Evolutionary conservation across 2,329 filamentous ascomycete genomes (phyloP).

Genomic region (Dactylellina drechsleri): DNA sequence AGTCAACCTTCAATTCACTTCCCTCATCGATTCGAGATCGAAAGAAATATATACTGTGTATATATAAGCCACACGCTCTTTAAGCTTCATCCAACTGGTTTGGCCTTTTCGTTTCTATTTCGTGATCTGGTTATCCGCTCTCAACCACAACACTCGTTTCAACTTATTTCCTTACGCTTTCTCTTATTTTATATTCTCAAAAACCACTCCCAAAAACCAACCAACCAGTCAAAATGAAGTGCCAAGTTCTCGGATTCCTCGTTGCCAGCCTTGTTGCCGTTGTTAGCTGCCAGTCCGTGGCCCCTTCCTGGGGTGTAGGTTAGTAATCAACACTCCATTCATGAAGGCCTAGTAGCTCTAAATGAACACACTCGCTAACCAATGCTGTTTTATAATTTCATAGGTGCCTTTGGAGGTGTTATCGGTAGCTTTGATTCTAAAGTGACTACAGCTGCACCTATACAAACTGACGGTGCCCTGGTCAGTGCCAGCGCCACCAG

Average conservation of each 20-base stretch:
- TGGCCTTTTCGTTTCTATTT: constrained; percentile 28
- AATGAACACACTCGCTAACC: too few relatives aligned
- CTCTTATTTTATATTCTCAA: background rate
- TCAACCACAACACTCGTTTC: background rate
- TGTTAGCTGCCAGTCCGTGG: constrained; percentile 36
- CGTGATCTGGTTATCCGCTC: constrained; percentile 31
- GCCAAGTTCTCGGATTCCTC: constrained; percentile 32
- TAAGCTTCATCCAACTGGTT: constrained; percentile 33
- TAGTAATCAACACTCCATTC: background rate
- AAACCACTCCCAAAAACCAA: background rate
- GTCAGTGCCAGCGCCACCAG: constrained; percentile 1
- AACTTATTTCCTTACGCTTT: constrained; percentile 1
- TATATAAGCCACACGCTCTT: constrained; percentile 26
- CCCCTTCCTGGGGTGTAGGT: constrained; percentile 50
- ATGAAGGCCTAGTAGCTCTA: too few relatives aligned
- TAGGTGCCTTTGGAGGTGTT: constrained; percentile 43
- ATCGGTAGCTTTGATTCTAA: constrained; percentile 28
- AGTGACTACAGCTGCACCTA: background rate
- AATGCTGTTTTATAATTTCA: background rate
- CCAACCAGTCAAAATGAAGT: constrained; percentile 37
- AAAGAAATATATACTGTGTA: constrained; percentile 12
- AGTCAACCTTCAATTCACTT: constrained; percentile 18
- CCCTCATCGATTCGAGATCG: background rate
- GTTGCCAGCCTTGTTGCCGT: constrained; percentile 20
- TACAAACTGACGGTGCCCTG: background rate